A percentile compares a stretch with the other conserved stretches of the same genome.
Evolutionary conservation across 805 yeast genomes (phyloP).

Genomic region (Zygotorulaspora sp.): DNA sequence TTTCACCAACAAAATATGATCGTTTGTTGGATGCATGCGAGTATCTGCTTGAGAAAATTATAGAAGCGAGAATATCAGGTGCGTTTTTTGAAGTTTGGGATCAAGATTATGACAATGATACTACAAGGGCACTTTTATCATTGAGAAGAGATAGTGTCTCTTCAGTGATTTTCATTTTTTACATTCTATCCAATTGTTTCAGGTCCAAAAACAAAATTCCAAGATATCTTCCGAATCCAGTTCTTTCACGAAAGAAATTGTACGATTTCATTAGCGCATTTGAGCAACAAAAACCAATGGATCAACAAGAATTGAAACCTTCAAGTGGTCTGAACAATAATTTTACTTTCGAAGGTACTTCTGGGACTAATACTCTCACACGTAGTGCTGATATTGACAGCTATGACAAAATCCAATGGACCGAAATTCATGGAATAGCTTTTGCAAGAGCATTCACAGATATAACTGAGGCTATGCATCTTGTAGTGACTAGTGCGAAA

Average conservation of each 20-base stretch:
- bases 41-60: constrained; percentile 38
- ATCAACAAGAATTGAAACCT: constrained; percentile 3
- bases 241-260: constrained; percentile 40
- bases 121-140: constrained; percentile 39
- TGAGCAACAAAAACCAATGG: constrained; percentile 19
- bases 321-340: not conserved
- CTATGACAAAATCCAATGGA: constrained; percentile 39
- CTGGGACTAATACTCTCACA: constrained; percentile 1
- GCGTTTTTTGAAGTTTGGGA: constrained; percentile 45
- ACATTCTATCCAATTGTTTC: constrained; percentile 42
- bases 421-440: constrained; percentile 46
- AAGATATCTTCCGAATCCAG: constrained; percentile 42
- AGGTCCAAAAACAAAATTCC: constrained; percentile 39
- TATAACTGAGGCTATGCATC: constrained; percentile 42
- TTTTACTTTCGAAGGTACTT: not conserved
- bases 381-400: constrained; percentile 2
- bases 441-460: constrained; percentile 46
- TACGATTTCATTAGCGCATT: constrained; percentile 39
- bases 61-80: constrained; percentile 49
- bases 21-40: constrained; percentile 39
- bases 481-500: constrained; percentile 37
- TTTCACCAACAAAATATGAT: constrained; percentile 35
- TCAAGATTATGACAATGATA: constrained; percentile 37
- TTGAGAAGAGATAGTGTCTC: constrained; percentile 47
- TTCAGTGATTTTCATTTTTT: constrained; percentile 42